A percentile compares a stretch with the other conserved stretches of the same genome.
Conservation (phyloP, 257 asterid genomes). For the Paraleonurus japonicus region DNA sequence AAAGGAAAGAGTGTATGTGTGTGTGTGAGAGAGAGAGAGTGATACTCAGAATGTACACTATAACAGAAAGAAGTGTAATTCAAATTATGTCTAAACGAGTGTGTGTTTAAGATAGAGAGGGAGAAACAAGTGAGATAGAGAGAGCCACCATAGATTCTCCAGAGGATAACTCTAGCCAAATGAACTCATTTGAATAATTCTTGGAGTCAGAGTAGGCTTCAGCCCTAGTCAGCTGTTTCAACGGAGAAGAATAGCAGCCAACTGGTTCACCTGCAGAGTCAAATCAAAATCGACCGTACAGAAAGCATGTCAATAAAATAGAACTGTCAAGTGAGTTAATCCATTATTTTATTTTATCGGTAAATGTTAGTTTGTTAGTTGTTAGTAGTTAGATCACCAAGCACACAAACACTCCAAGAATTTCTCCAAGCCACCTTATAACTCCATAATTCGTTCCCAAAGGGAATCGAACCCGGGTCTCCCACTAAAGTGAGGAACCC, state of each 20-base stretch:
- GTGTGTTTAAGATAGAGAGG: background rate
- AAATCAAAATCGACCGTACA: slow-evolving; percentile 29
- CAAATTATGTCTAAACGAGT: background rate
- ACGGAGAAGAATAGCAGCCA: slow-evolving; percentile 62
- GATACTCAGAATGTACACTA: background rate
- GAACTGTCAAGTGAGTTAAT: background rate
- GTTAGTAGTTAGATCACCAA: too few species aligned
- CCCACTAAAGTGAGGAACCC: too few species aligned
- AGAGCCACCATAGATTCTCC: slow-evolving; percentile 59
- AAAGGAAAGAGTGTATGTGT: background rate
- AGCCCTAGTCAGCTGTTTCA: slow-evolving; percentile 49
- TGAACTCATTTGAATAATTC: slow-evolving; percentile 41
- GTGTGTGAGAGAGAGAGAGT: background rate
- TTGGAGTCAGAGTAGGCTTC: slow-evolving; percentile 34
- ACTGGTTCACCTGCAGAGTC: slow-evolving; percentile 58
- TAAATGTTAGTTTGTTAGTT: too few species aligned
- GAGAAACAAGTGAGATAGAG: slow-evolving; percentile 27
- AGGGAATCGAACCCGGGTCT: too few species aligned
- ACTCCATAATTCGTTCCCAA: too few species aligned
- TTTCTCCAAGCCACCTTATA: too few species aligned
- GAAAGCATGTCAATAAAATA: background rate
- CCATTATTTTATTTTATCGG: too few species aligned
- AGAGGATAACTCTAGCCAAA: slow-evolving; percentile 66
- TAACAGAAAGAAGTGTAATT: slow-evolving; percentile 4
- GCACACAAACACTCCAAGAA: too few species aligned